Base-by-base conservation (phyloP, 1,284 basidiomycete species). In the Cryptococcus amylolentus region DNA sequence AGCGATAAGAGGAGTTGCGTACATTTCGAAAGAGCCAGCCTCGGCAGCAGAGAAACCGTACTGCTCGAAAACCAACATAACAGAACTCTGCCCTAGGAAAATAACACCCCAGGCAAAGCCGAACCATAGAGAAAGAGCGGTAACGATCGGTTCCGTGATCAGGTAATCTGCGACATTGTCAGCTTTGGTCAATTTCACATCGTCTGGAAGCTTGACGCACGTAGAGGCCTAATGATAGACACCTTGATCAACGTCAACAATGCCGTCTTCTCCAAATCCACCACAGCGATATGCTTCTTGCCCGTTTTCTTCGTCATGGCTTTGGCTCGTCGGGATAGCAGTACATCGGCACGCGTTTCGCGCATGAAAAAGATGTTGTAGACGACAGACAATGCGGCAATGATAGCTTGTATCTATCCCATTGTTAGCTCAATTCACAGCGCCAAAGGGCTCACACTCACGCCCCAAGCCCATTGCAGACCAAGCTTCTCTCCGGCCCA, bases 101-200 rank as follows among this genome's bases (percentile, higher is more conserved):
- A 77, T 63, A 53, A 57, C 59, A 0, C 70, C 67, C 76, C 76
- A 77, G 18, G 70, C 70, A 52, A 78, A 75, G 3, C 71, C 79
- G 48, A 80, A 77, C 79, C 79, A 81, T 35, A 75, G 58, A 1
- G 73, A 69, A 47, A 81, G 65, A 9, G 75, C 75, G 3, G 71
- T 57, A 1, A 80, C 78, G 60, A 81, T 79, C 0, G 79, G 80
- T 55, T 81, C 80, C 14, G 77, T 78, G 47, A 73, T 54, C 44
- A 81, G 74, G 58, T 65, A 73, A 38, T 71, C 71, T 75, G 56
- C 4, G n/a, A n/a, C 38, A 47, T 40, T 7, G 20, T 53, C 31
- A 44, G 47, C 48, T n/a, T 18, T 35, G 13, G 10, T 3, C 31
- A 8, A 6, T 37, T 10, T 23, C 47, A 49, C 10, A n/a, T 26